These are phyloP conservation scores for Adiantum capillusveneris DNA, from an alignment of 75 land plant species.

Conservation along the genomic window DNA sequence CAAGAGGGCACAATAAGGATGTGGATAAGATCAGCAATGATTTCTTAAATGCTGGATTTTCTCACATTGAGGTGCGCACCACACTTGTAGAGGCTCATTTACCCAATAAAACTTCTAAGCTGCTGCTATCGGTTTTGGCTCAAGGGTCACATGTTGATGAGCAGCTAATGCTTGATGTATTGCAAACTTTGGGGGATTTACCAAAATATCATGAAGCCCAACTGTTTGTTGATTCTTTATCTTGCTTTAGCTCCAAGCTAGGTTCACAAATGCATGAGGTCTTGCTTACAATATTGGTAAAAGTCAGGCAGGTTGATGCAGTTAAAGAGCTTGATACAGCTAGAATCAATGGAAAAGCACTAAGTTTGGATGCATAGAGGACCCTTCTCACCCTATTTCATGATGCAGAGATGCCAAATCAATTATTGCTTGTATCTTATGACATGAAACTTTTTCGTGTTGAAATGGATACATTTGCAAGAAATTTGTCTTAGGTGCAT, in stretches of 20 bases:
- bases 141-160: constrained; percentile 36
- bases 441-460: constrained; percentile 53
- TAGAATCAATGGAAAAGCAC: neutral
- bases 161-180: constrained; percentile 25
- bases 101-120: constrained; percentile 39
- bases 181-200: constrained; percentile 37
- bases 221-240: constrained; percentile 23
- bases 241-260: constrained; percentile 27
- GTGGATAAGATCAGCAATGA: constrained; percentile 38
- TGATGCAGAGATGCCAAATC: constrained; percentile 33
- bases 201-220: constrained; percentile 38
- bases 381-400: constrained; percentile 43
- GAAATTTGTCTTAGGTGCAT: neutral
- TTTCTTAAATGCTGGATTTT: constrained; percentile 34
- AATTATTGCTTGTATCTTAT: constrained; percentile 50
- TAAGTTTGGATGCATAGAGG: constrained; percentile 29
- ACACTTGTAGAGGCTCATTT: constrained; percentile 51
- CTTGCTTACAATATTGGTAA: constrained; percentile 42
- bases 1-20: constrained; percentile 28
- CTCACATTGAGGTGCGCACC: constrained; percentile 24
- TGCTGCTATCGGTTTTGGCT: constrained; percentile 32
- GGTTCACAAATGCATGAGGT: constrained; percentile 30
- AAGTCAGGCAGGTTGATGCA: constrained; percentile 35
- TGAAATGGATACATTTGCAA: constrained; percentile 19
- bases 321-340: constrained; percentile 51